Conservation (phyloP, 805 yeast genomes). For the Lipomyces kockii region DNA sequence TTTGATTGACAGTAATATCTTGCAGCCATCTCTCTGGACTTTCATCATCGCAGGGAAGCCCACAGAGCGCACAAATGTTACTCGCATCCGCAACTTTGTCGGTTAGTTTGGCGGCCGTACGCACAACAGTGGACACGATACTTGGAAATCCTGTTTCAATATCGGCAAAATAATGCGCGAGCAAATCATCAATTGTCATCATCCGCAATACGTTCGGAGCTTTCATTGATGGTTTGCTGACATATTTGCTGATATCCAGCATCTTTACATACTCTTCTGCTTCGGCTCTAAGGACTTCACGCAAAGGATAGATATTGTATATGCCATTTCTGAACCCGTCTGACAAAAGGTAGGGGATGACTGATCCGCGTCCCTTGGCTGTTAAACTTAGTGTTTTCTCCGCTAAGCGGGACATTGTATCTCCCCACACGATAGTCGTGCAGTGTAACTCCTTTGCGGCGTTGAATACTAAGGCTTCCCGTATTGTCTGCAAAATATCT, state of each 20-base stretch:
- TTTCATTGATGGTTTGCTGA: slow-evolving; percentile 39
- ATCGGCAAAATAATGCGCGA: slow-evolving; percentile 68
- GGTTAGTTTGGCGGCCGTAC: slow-evolving; percentile 77
- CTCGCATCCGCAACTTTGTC: slow-evolving; percentile 29
- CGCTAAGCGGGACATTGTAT: slow-evolving; percentile 82
- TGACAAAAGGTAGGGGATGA: slow-evolving; percentile 52
- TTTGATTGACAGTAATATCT: slow-evolving; percentile 65
- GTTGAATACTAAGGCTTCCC: slow-evolving; percentile 53
- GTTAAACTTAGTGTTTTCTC: slow-evolving; percentile 77
- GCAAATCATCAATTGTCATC: slow-evolving; percentile 81
- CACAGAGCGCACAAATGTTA: slow-evolving; percentile 61
- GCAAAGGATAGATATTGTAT: slow-evolving; percentile 67
- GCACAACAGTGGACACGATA: slow-evolving; percentile 88
- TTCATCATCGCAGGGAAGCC: slow-evolving; percentile 53
- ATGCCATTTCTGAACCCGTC: slow-evolving; percentile 40
- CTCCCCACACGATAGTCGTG: slow-evolving; percentile 70
- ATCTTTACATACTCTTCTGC: slow-evolving; percentile 59
- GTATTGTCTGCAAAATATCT: slow-evolving; percentile 60
- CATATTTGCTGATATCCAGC: slow-evolving; percentile 48
- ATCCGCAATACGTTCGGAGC: slow-evolving; percentile 59
- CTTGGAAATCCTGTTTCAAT: slow-evolving; percentile 83
- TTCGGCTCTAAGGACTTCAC: slow-evolving; percentile 76
- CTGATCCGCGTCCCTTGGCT: slow-evolving; percentile 84
- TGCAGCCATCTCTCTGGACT: slow-evolving; percentile 68
- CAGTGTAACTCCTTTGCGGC: slow-evolving; percentile 54